Base-by-base conservation (phyloP, 2,329 filamentous ascomycete species). In the Fusarium bactridioides region DNA sequence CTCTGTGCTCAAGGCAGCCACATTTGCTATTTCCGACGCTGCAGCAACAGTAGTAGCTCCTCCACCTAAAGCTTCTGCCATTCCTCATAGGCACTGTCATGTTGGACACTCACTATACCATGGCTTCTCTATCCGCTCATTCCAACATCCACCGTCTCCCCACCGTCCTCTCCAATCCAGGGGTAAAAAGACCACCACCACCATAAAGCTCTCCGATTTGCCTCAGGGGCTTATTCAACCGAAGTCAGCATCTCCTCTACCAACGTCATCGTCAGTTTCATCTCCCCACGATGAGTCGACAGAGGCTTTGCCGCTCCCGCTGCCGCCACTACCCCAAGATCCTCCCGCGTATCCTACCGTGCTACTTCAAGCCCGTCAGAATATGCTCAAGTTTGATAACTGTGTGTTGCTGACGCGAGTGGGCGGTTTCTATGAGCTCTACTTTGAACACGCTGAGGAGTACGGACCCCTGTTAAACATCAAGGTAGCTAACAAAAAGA, bases 381-480 rank as follows among this genome's bases (percentile, higher is more conserved):
- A 97, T 82, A 97, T 98, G 92, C 88, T 90, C 74, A 94, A 92
- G 77, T 98, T 97, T 83, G 89, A 91, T 77, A 94, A 97, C 77
- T 98, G 95, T 82, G 93, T 99, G 43, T 82, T 99, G 12, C 84
- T 99, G 67, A 99, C 96, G 8, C 90, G 95, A 63, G 94, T 99
- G 33, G 96, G 96, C 62, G 92, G 95, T 67, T 99, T 99, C 83
- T 99, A 98, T 82, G 96, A 99, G 88, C 85, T 99, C 65, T 99
- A 99, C 83, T 97, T 98, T 81, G 93, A 97, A 77, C 95, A 99
- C 80, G 96, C 97, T 16, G 93, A 97, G 65, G 91, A 97, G 78
- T 93, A 92, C 80, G 95, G 93, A 4, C 93, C 94, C 3, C 85
- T 97, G 48, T 86, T 99, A 72, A 96, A 94, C 77, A 84, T 99